Evolutionary conservation across 176 grass and related monocot genomes (phyloP).

Genomic region (Raddia distichophylla): DNA sequence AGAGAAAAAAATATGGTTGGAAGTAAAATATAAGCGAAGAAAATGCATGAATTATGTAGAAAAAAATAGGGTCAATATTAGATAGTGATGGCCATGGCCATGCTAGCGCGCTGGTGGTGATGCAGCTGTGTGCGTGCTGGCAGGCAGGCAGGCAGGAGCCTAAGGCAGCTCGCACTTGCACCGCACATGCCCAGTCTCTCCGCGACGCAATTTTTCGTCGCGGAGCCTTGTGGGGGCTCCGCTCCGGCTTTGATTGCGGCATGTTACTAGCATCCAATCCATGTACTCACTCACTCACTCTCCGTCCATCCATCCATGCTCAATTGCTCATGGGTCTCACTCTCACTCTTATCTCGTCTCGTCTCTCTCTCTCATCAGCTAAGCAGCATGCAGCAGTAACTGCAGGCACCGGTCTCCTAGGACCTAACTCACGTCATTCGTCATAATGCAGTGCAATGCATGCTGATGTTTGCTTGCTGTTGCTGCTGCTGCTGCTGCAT

Average conservation of each 20-base stretch:
- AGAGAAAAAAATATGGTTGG: too few species aligned
- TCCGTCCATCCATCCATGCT: neutral
- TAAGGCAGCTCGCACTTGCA: neutral
- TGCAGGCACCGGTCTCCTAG: slow-evolving; percentile 34
- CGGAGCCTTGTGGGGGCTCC: neutral
- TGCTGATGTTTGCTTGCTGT: neutral
- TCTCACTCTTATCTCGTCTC: too few species aligned
- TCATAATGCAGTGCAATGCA: neutral
- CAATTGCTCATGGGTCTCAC: neutral
- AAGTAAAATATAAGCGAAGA: too few species aligned
- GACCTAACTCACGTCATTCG: slow-evolving; percentile 25
- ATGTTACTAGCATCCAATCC: slow-evolving; percentile 14
- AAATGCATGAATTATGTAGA: too few species aligned
- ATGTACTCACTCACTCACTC: neutral
- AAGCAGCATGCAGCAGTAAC: neutral
- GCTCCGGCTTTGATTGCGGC: slow-evolving; percentile 18
- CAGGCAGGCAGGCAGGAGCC: neutral
- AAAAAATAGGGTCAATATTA: too few species aligned
- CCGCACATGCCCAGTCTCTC: neutral
- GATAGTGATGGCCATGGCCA: too few species aligned
- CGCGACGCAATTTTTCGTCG: neutral
- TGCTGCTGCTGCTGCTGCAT: neutral
- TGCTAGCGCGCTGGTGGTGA: neutral
- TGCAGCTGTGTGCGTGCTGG: neutral
- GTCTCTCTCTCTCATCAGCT: too few species aligned